Percentiles rank a stretch among this genome's conserved stretches.
Evolutionary conservation across 2,329 filamentous ascomycete species (phyloP).

Genomic region (Paraphoma sp.): DNA sequence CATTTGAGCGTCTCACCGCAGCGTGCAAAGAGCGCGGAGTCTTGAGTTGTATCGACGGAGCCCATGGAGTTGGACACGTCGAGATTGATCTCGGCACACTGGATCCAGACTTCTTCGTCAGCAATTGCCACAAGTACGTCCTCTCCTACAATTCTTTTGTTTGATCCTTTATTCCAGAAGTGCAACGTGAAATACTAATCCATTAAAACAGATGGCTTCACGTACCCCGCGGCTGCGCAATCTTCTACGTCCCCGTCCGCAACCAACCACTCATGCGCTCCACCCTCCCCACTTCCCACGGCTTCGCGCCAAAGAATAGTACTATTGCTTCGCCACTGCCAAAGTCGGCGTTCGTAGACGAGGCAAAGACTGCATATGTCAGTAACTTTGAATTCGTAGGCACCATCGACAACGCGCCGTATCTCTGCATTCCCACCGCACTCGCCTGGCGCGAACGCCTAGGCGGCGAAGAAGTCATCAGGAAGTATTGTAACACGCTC

Average conservation of each 20-base stretch:
- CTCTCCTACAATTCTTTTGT: no score
- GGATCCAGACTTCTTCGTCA: constrained; percentile 85
- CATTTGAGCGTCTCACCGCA: constrained; percentile 71
- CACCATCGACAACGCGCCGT: constrained; percentile 75
- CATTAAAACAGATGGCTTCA: constrained; percentile 71
- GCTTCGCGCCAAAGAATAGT: constrained; percentile 63
- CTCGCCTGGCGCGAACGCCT: constrained; percentile 73
- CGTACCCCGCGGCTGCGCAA: constrained; percentile 78
- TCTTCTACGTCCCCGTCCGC: constrained; percentile 77
- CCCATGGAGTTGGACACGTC: constrained; percentile 84
- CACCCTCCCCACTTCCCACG: constrained; percentile 80
- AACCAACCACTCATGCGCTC: constrained; percentile 79
- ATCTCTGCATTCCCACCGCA: constrained; percentile 73
- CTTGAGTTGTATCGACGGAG: constrained; percentile 80
- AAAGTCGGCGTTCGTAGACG: constrained; percentile 20
- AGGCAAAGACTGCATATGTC: constrained; percentile 66
- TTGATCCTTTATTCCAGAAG: no score
- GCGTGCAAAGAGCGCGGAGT: constrained; percentile 72
- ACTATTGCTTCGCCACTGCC: constrained; percentile 34
- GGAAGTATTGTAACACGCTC: constrained; percentile 67
- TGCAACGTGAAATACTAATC: background rate
- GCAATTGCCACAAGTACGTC: constrained; percentile 65
- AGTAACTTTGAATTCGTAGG: constrained; percentile 77
- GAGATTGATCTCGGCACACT: constrained; percentile 69
- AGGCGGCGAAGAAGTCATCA: constrained; percentile 76